Evolutionary conservation across 208 protist genomes (phyloP), one percentile per base, ranked within the genome.

Genomic region (Trypanosoma congolense): DNA sequence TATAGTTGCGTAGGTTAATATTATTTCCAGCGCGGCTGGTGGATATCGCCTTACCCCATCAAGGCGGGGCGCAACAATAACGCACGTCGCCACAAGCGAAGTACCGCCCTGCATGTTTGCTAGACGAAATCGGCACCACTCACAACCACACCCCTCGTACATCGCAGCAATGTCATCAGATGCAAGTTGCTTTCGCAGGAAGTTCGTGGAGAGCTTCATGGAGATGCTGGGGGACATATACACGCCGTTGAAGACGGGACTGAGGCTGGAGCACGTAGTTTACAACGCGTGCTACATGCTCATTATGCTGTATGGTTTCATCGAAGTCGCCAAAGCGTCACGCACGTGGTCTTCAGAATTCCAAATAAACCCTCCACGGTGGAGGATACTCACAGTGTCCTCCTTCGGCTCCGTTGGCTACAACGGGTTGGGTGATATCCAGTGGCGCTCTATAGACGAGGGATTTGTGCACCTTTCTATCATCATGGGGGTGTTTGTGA

Each of bases 381-480:
- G 54, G 54, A 49, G 29, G 10, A 18, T 43, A 26, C 21, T 60
- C 19, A 33, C 40, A 25, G 0, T 25, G 28, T 3, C 26, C 5
- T 29, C 43, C 1, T 41, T 60, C 14, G 19, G 44, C 41, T 60
- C 54, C 24, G 43, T 50, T 38, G 54, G 54, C 14, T 60, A 60
- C 43, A 50, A 60, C 14, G 26, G 29, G 16, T 30, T 4, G 4
- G 43, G 54, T 25, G 54, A 60, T 19, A 29, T 2, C 2, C 54
- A 60, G 41, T 60, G 54, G 54, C 14, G 3, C 12, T 22, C 26
- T 19, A n/a, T 60, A 1, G 42, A 60, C 19, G 1, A 21, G 3
- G 26, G 43, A 28, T 31, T 60, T 10, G 35, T 26, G 28, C 43
- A 42, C 18, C 16, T 60, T 6, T 2, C 50, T 1, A 1, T 36